Conservation (phyloP, 176 grass and related monocot species). For the Rhynchospora breviuscula region DNA sequence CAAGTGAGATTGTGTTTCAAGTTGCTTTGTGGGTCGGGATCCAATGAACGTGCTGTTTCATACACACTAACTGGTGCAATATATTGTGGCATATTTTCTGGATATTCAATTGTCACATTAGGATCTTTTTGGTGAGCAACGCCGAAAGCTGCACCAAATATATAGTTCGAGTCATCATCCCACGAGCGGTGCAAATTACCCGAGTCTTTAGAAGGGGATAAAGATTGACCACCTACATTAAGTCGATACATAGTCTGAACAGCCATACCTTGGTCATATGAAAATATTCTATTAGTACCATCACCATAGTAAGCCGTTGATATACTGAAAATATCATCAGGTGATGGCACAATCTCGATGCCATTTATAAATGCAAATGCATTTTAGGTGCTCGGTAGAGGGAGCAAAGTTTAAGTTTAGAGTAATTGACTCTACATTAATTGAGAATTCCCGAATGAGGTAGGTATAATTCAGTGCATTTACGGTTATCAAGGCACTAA, state of each 20-base stretch:
- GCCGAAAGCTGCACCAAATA: conserved; percentile 21
- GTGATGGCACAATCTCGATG: conserved; percentile 50
- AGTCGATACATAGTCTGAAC: conserved; percentile 70
- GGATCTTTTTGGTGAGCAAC: conserved; percentile 32
- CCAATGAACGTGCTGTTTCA: conserved; percentile 65
- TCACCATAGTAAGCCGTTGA: background rate
- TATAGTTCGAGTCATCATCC: conserved; percentile 36
- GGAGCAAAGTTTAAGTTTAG: conserved; percentile 54
- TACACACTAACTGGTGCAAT: conserved; percentile 55
- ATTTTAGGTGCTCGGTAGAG: conserved; percentile 24
- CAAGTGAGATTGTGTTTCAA: conserved; percentile 83
- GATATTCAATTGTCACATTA: conserved; percentile 43
- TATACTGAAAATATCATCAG: conserved; percentile 35
- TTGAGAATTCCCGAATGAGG: conserved; percentile 46
- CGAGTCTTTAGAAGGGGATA: conserved; percentile 24
- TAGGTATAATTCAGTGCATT: background rate
- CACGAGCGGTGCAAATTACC: conserved; percentile 46
- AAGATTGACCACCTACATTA: conserved; percentile 48
- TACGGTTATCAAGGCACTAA: conserved; percentile 48
- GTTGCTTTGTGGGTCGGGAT: conserved; percentile 34
- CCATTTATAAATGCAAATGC: conserved; percentile 72
- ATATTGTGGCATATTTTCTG: conserved; percentile 26
- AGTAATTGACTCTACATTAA: conserved; percentile 29
- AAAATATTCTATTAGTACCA: background rate
- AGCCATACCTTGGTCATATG: background rate